A percentile compares a stretch with the other conserved stretches of the same genome.
Conservation (phyloP, 73 alveolate species). For the Tetrahymena malaccensis region DNA sequence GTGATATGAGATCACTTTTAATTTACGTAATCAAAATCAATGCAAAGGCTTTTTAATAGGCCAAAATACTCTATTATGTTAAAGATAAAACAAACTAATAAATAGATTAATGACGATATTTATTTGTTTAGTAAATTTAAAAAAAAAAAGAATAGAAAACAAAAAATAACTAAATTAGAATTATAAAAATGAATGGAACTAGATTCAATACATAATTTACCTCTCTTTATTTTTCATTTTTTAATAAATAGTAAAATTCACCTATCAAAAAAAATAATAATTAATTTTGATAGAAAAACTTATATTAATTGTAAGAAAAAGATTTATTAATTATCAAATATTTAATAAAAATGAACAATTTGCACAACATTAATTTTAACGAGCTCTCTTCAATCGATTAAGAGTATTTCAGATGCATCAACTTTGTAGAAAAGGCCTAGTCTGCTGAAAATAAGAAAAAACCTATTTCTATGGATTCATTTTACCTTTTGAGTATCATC, state of each 20-base stretch:
- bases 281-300: not conserved
- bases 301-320: not conserved
- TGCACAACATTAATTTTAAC: not conserved
- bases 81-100: not conserved
- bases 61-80: not conserved
- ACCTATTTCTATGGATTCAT: not conserved
- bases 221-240: not conserved
- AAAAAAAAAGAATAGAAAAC: not conserved
- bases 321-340: not conserved
- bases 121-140: too few relatives aligned
- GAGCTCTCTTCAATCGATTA: not conserved
- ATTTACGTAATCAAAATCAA: too few relatives aligned
- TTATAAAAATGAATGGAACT: not conserved
- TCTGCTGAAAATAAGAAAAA: not conserved
- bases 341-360: not conserved
- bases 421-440: not conserved
- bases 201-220: not conserved
- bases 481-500: conserved; percentile 10
- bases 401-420: not conserved
- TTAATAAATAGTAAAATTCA: too few relatives aligned
- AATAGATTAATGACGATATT: not conserved
- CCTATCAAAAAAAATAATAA: not conserved
- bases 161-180: not conserved
- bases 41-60: not conserved
- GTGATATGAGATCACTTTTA: not conserved